Evolutionary conservation across 2,329 filamentous ascomycete genomes (phyloP), one percentile per base, ranked within the genome.

Genomic region (Penicillium sumatraense): DNA sequence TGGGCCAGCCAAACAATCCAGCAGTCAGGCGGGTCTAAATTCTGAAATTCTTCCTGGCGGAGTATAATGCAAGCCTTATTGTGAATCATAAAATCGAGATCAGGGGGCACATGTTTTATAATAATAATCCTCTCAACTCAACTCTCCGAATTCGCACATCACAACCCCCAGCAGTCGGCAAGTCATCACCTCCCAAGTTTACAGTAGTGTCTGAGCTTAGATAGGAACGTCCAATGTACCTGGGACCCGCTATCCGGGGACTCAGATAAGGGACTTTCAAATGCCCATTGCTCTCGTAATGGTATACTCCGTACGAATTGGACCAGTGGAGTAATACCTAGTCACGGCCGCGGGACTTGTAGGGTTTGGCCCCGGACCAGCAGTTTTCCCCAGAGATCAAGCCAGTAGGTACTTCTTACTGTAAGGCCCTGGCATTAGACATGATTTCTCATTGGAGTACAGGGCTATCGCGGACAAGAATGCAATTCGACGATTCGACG

Each of bases 81-180:
- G 18, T n/a, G 33, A 36, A 36, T n/a, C 33, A 36, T 36, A 7
- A 18, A 7, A 16, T 31, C 29, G 29, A 14, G n/a, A 21, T 40
- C 21, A 27, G 40, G 26, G 16, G 29, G 36, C 20, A 35, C 14
- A n/a, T 40, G 50, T 51, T 57, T 54, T 59, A 59, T 21, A 33
- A 50, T n/a, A 23, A 24, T 11, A n/a, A 29, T 6, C 11, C 9
- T 23, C 9, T 21, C 7, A 47, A 14, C n/a, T 5, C 29, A 31
- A 42, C 51, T 51, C 62, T 69, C 66, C 58, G 65, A 66, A 38
- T 50, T 65, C 62, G 61, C 64, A 59, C 49, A 23, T 26, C 13
- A 21, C 23, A 21, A 40, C 51, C 53, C 54, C 59, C 51, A 42
- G 40, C 23, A 21, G 23, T 27, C 47, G 49, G 47, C 21, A 49